A percentile compares a stretch with the other conserved stretches of the same genome.
phyloP scores from a whole-genome alignment of 2,329 filamentous ascomycete genomes.

The Aspergillus sergii region DNA sequence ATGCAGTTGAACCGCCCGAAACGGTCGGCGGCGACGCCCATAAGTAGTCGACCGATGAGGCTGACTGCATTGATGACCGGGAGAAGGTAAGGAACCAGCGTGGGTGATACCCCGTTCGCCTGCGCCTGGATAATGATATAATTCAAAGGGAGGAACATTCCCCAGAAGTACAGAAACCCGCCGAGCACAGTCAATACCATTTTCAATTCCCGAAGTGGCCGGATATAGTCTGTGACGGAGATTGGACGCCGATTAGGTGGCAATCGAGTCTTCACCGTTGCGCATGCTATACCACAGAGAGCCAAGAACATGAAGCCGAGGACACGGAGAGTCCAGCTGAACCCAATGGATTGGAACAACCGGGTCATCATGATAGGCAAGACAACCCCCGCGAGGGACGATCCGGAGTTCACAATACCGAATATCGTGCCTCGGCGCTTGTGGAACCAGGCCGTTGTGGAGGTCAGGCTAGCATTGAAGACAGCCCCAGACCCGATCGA shows the following conservation, averaged over 20 bases:
- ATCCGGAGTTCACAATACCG: constrained; percentile 55
- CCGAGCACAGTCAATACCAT: constrained; percentile 24
- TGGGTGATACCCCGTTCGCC: constrained; percentile 51
- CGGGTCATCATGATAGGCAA: constrained; percentile 57
- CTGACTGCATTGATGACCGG: constrained; percentile 54
- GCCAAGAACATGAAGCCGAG: neutral
- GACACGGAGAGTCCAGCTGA: neutral
- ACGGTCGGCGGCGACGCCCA: neutral
- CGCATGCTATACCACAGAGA: neutral
- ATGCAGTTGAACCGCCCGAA: neutral
- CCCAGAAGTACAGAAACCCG: constrained; percentile 52
- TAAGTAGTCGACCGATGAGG: neutral
- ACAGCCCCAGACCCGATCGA: constrained; percentile 43
- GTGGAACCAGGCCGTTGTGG: constrained; percentile 53
- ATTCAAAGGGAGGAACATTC: constrained; percentile 62
- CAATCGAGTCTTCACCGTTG: neutral
- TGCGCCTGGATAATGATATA: constrained; percentile 53
- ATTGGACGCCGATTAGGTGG: neutral
- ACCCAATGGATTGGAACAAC: neutral
- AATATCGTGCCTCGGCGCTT: constrained; percentile 53
- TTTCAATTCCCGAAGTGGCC: constrained; percentile 25
- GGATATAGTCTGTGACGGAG: constrained; percentile 19
- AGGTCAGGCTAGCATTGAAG: constrained; percentile 17
- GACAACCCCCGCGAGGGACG: constrained; percentile 57
- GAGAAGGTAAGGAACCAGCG: constrained; percentile 55